Percentiles rank a stretch among this genome's conserved stretches.
Evolutionary conservation across 2,329 filamentous ascomycete genomes (phyloP).

Genomic region (Arthrobotrys pseudoclavata): DNA sequence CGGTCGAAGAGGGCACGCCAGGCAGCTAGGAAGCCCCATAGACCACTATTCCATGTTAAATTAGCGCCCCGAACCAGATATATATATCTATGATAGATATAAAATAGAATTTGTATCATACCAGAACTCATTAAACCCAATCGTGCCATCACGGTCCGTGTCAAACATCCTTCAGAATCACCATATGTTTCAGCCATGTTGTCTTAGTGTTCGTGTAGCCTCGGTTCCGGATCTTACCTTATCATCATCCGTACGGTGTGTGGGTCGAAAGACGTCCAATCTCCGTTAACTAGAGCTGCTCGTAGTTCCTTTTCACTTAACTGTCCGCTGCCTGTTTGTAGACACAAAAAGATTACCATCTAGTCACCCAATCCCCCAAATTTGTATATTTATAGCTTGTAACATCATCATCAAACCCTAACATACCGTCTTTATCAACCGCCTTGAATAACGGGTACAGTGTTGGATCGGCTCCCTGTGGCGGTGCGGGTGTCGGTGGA

Average conservation of each 20-base stretch:
- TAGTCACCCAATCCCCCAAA: neutral
- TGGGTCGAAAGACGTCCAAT: slow-evolving; percentile 92
- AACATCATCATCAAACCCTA: slow-evolving; percentile 9
- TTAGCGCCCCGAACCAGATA: neutral
- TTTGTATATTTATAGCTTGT: neutral
- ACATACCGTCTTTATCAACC: slow-evolving; percentile 84
- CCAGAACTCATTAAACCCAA: slow-evolving; percentile 96
- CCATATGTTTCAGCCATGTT: slow-evolving; percentile 24
- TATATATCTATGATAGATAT: neutral
- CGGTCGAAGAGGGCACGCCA: slow-evolving; percentile 96
- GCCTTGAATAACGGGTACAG: slow-evolving; percentile 88
- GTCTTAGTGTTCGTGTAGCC: slow-evolving; percentile 32
- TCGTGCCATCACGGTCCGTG: slow-evolving; percentile 86
- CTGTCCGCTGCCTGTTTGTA: slow-evolving; percentile 76
- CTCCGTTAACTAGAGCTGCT: slow-evolving; percentile 92
- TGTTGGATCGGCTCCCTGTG: slow-evolving; percentile 74
- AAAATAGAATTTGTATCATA: slow-evolving; percentile 61
- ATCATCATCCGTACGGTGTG: slow-evolving; percentile 99
- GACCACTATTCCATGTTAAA: slow-evolving; percentile 69
- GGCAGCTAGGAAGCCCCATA: slow-evolving; percentile 95
- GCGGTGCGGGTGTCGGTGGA: slow-evolving; percentile 75
- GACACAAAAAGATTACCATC: slow-evolving; percentile 8
- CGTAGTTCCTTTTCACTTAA: slow-evolving; percentile 89
- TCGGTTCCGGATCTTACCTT: slow-evolving; percentile 65
- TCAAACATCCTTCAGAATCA: slow-evolving; percentile 84